Percentiles rank a stretch among this genome's conserved stretches.
Evolutionary conservation across 2,329 filamentous ascomycete genomes (phyloP).

Genomic region (Colletotrichum gigasporum): DNA sequence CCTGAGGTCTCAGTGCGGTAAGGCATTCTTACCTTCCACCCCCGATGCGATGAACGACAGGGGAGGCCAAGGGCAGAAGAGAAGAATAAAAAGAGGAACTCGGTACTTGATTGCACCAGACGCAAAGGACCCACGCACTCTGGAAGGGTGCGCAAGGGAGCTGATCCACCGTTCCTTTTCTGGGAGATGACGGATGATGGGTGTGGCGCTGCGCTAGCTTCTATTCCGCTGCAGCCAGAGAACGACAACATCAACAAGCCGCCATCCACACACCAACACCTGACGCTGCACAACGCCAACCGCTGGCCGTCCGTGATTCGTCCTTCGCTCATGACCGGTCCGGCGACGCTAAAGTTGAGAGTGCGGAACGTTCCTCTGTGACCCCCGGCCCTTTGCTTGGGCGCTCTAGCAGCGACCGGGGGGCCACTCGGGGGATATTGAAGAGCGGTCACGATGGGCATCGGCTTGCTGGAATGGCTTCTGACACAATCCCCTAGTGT

Average conservation of each 20-base stretch:
- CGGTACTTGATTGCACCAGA: constrained; percentile 32
- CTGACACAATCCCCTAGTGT: constrained; percentile 21
- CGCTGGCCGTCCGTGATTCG: constrained; percentile 5
- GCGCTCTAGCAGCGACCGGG: background rate
- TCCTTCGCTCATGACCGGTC: background rate
- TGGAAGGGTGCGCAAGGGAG: constrained; percentile 23
- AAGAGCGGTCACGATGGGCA: constrained; percentile 24
- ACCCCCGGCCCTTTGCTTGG: constrained; percentile 4
- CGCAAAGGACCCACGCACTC: background rate
- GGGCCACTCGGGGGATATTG: constrained; percentile 15
- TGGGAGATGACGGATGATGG: constrained; percentile 34
- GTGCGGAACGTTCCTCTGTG: constrained; percentile 19
- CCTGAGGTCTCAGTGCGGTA: constrained; percentile 14
- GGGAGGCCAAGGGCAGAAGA: background rate
- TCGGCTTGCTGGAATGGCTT: constrained; percentile 4
- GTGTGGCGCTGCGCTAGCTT: constrained; percentile 31
- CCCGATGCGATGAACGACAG: constrained; percentile 15
- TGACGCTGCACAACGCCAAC: constrained; percentile 1
- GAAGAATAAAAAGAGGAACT: constrained; percentile 17
- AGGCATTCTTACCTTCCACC: background rate
- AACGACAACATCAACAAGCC: constrained; percentile 8
- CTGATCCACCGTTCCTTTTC: constrained; percentile 31
- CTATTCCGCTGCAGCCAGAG: constrained; percentile 31
- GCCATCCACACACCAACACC: constrained; percentile 10
- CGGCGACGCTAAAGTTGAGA: constrained; percentile 18